Conservation (phyloP, 331 rosid species). For the Telfairia occidentalis region DNA sequence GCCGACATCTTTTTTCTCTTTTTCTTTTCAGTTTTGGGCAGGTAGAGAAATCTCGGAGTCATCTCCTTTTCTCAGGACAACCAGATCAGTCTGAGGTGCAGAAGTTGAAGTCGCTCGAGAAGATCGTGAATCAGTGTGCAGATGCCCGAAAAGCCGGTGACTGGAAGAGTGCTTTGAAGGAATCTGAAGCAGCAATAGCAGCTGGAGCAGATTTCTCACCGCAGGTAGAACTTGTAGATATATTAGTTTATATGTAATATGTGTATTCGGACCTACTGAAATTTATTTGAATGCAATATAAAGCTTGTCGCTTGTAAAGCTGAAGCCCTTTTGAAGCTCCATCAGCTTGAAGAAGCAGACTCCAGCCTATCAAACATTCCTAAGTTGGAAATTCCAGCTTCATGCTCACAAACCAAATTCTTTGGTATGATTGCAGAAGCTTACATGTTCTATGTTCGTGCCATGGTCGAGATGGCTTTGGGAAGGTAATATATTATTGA, state of each 20-base stretch:
- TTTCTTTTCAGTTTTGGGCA: conserved; percentile 51
- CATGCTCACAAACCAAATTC: conserved; percentile 44
- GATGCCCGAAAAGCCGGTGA: conserved; percentile 58
- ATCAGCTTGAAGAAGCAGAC: conserved; percentile 68
- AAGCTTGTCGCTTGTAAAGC: conserved; percentile 76
- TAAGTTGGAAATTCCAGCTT: conserved; percentile 46
- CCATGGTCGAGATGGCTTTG: conserved; percentile 79
- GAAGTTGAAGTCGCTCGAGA: conserved; percentile 54
- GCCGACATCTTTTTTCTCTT: neutral
- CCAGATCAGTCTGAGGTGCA: conserved; percentile 60
- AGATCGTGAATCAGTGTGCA: conserved; percentile 50
- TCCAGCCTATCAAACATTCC: conserved; percentile 35
- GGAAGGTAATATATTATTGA: conserved; percentile 51
- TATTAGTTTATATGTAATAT: neutral
- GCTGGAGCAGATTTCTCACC: conserved; percentile 75
- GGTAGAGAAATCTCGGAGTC: conserved; percentile 48
- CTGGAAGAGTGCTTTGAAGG: conserved; percentile 60
- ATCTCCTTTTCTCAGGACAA: conserved; percentile 42
- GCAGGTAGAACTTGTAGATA: conserved; percentile 34
- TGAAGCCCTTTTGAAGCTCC: conserved; percentile 67
- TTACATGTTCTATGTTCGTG: conserved; percentile 48
- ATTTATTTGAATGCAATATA: conserved; percentile 13
- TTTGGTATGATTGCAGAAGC: conserved; percentile 71
- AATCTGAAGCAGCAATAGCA: conserved; percentile 58
- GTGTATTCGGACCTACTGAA: conserved; percentile 1